phyloP scores from a whole-genome alignment of 2,329 filamentous ascomycete species.

The Colletotrichum simmondsii region DNA sequence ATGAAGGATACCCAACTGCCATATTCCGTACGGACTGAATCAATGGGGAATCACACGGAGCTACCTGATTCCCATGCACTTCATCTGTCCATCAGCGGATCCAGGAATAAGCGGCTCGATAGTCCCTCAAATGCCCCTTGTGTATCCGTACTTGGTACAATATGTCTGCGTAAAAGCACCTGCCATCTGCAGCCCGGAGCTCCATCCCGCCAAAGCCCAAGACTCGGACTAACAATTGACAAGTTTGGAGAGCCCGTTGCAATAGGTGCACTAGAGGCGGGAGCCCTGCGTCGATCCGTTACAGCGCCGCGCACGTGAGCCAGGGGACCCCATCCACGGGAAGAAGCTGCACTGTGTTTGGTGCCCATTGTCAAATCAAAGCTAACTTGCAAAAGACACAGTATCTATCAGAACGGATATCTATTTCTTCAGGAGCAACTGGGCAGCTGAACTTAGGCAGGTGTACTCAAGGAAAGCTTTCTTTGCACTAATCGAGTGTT shows the following conservation, averaged over 20 bases:
- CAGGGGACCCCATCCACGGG: conserved; percentile 6
- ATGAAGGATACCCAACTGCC: not conserved
- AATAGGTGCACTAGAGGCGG: not conserved
- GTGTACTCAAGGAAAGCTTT: too few relatives aligned
- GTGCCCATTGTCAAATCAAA: conserved; percentile 9
- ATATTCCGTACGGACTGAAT: too few relatives aligned
- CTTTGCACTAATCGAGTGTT: too few relatives aligned
- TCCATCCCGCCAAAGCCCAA: not conserved
- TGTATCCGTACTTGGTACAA: not conserved
- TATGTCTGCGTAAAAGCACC: not conserved
- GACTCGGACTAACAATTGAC: not conserved
- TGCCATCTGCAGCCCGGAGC: not conserved
- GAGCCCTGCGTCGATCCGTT: conserved; percentile 33
- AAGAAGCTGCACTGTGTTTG: conserved; percentile 18
- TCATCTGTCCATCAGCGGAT: not conserved
- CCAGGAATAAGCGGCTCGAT: not conserved
- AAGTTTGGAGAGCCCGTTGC: not conserved
- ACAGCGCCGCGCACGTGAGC: conserved; percentile 24
- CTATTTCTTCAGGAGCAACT: too few relatives aligned
- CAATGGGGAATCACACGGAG: not conserved
- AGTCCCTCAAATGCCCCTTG: not conserved
- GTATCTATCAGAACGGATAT: too few relatives aligned
- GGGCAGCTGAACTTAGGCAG: too few relatives aligned
- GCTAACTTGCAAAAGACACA: too few relatives aligned
- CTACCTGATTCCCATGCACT: not conserved